Evolutionary conservation across 352 stramenopile species (phyloP), one percentile per base, ranked within the genome.

Genomic region (Phytopythium vexans): DNA sequence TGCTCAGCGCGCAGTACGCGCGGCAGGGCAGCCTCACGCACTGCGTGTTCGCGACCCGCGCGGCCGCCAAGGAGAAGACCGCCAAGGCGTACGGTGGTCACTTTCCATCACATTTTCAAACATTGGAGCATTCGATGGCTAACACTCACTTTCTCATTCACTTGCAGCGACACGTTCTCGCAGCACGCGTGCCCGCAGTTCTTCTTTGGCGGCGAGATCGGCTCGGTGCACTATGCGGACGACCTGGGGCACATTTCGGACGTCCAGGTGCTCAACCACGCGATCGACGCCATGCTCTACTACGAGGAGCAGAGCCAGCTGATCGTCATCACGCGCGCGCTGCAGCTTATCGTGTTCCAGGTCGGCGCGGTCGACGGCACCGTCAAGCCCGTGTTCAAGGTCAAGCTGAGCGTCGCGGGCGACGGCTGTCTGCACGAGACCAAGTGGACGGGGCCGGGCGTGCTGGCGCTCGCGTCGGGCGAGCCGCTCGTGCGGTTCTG

Each of bases 181-280:
- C 74, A 86, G 45, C 66, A 70, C 6, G 60, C 68, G 5, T 94
- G 84, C 44, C 86, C 86, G 27, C 76, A 88, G 32, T 98, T 98
- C 59, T 98, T 98, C 62, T 95, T 97, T 50, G 91, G 88, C n/a
- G 91, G 87, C n/a, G 86, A 97, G 51, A 72, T 79, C 16, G 94
- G 93, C 2, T 83, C 81, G 14, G 80, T 98, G 6, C 86, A 93
- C 68, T 96, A 96, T 53, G 88, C 88, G 0, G 92, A 98, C 61
- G 93, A 98, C 51, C 60, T 97, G 7, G 92, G 92, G 1, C 88
- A 97, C 60, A 95, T 95, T 52, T 89, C 86, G 12, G 85, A 97
- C 39, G 84, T 98, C 27, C 86, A 97, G 46, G 72, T 83, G 38
- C 64, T 89, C 39, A 89, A 88, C 57, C 82, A 94, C 31, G 70